Base-by-base conservation (phyloP, 805 yeast species). In the Candida silvicultrix region DNA sequence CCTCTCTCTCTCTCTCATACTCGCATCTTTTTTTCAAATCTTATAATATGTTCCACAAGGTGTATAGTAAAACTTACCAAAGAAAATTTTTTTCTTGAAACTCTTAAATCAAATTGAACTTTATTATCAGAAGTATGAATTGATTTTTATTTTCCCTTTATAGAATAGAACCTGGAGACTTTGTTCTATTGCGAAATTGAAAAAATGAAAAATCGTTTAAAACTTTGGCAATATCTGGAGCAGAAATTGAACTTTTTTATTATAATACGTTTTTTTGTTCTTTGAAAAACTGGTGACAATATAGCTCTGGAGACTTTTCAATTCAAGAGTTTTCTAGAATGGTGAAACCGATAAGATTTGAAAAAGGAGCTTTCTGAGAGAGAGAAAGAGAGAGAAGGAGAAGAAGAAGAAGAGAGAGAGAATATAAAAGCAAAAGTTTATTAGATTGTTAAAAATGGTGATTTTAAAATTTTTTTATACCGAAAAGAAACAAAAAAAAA, bases 301-400 rank as follows among this genome's bases (percentile, higher is more conserved):
- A n/a, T n/a, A 32, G 35, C 37, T 38, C n/a, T 38, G 41, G 41
- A 25, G 41, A 38, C 41, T 38, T 38, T 38, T 38, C 41, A 38
- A 38, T 38, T 22, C 32, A 22, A 38, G 43, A 40, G 43, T 32
- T 19, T 40, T 42, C 29, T 38, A 38, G 29, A 23, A 16, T 38
- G 29, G 39, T 5, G 22, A 25, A 23, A n/a, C 41, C 31, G 14
- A 22, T 9, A 38, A 38, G 41, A 28, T 14, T 23, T 25, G 29
- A 32, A 41, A 31, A 57, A 54, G 31, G 60, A 53, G 61, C 57
- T 57, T 58, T 57, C 62, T 58, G 62, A 57, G 57, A 56, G 51
- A 50, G 50, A 53, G 49, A 47, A 46, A 45, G 47, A 51, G 49
- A 65, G 68, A 69, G 70, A 66, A 66, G 60, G 65, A 59, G 65